A percentile compares a stretch with the other conserved stretches of the same genome.
Conservation (phyloP, 495 filamentous ascomycete species). For the Amniculicola lignicola region DNA sequence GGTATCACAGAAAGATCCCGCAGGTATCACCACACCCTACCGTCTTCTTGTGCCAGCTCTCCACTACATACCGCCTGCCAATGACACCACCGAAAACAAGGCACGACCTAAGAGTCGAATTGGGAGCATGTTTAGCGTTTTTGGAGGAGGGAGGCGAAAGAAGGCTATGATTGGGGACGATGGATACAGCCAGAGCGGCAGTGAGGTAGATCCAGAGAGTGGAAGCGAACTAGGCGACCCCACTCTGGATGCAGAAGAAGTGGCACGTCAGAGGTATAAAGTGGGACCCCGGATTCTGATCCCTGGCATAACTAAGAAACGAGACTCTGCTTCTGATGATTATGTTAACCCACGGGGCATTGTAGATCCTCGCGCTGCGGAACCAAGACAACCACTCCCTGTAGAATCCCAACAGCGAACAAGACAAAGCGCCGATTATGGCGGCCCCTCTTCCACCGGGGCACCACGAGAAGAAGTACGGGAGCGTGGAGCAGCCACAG, state of each 20-base stretch:
- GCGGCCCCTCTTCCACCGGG: no score
- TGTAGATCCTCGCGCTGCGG: neutral
- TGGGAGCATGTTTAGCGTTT: constrained; percentile 21
- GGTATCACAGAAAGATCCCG: constrained; percentile 76
- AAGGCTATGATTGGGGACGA: constrained; percentile 18
- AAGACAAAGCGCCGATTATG: no score
- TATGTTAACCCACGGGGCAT: constrained; percentile 4
- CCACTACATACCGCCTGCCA: constrained; percentile 44
- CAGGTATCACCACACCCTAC: constrained; percentile 86
- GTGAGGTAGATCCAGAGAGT: constrained; percentile 3
- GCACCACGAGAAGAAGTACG: no score
- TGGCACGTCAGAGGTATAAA: constrained; percentile 14
- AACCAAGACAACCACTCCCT: no score
- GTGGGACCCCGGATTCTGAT: constrained; percentile 28
- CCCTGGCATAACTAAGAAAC: constrained; percentile 17
- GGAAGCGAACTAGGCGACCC: constrained; percentile 15
- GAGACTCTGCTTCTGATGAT: neutral
- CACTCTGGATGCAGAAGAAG: constrained; percentile 23
- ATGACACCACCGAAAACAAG: neutral
- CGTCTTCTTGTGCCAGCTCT: constrained; percentile 79
- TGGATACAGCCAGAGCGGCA: constrained; percentile 21
- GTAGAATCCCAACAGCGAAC: no score
- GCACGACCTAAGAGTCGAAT: constrained; percentile 21
- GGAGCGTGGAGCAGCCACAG: neutral
- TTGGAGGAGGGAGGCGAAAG: constrained; percentile 3